Evolutionary conservation across 2,329 filamentous ascomycete genomes (phyloP).

Genomic region (Neonectria ditissima): DNA sequence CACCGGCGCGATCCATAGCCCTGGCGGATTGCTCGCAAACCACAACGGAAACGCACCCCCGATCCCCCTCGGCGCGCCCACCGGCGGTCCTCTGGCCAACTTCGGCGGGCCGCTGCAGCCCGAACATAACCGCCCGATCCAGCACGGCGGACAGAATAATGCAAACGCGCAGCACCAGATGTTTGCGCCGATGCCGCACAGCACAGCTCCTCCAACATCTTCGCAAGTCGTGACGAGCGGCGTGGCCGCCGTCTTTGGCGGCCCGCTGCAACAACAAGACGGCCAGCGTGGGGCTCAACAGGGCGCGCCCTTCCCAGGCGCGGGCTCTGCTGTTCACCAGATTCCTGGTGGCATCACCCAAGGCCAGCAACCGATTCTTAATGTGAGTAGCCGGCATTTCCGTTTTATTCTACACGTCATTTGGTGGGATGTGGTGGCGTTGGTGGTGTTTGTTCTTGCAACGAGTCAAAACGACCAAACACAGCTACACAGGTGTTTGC

Average conservation of each 20-base stretch:
- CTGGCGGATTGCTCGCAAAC: constrained; percentile 85
- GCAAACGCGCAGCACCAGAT: constrained; percentile 65
- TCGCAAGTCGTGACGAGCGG: constrained; percentile 70
- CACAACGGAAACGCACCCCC: constrained; percentile 71
- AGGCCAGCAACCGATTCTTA: constrained; percentile 60
- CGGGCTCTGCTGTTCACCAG: constrained; percentile 54
- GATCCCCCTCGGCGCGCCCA: constrained; percentile 64
- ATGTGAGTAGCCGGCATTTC: constrained; percentile 57
- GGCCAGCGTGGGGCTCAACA: constrained; percentile 63
- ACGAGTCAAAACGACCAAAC: constrained; percentile 23
- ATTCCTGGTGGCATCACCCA: constrained; percentile 55
- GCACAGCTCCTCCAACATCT: constrained; percentile 61
- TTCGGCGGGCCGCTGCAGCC: constrained; percentile 68
- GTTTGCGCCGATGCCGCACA: constrained; percentile 66
- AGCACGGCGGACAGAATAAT: constrained; percentile 63
- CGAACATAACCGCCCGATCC: constrained; percentile 64
- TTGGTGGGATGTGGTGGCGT: neutral
- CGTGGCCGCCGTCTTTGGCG: constrained; percentile 75
- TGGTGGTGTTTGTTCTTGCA: constrained; percentile 25
- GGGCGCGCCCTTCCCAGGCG: constrained; percentile 61
- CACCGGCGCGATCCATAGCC: constrained; percentile 87
- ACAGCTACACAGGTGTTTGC: constrained; percentile 27
- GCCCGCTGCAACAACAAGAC: constrained; percentile 75
- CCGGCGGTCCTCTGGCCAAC: constrained; percentile 58
- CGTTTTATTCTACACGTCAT: constrained; percentile 7